Conservation (phyloP, 2,329 filamentous ascomycete genomes). For the Tricladium varicosporioides region DNA sequence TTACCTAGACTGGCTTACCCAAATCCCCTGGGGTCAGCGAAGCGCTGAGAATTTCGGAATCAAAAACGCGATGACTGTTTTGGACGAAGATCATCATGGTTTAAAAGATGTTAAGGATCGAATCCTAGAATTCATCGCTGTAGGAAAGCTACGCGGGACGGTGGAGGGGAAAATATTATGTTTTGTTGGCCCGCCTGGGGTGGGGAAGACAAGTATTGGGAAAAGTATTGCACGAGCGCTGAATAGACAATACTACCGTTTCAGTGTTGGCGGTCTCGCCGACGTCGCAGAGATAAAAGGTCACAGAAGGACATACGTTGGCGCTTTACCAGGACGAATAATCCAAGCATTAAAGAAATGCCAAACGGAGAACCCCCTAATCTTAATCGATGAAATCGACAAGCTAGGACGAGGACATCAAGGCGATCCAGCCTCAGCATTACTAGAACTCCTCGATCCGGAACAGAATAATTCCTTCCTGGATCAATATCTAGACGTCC, state of each 20-base stretch:
- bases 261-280: slow-evolving; percentile 93
- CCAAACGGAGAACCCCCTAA: slow-evolving; percentile 95
- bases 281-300: slow-evolving; percentile 99
- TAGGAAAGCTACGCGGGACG: slow-evolving; percentile 92
- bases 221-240: slow-evolving; percentile 95
- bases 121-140: slow-evolving; percentile 96
- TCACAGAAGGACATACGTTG: slow-evolving; percentile 93
- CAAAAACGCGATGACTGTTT: slow-evolving; percentile 80
- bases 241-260: slow-evolving; percentile 96
- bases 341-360: slow-evolving; percentile 99
- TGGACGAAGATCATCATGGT: slow-evolving; percentile 96
- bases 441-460: slow-evolving; percentile 90
- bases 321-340: slow-evolving; percentile 90
- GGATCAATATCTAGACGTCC: slow-evolving; percentile 98
- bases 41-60: slow-evolving; percentile 97
- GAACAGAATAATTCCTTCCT: slow-evolving; percentile 98
- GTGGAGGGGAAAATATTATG: slow-evolving; percentile 98
- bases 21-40: slow-evolving; percentile 94
- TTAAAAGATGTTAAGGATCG: slow-evolving; percentile 98
- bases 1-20: slow-evolving; percentile 97
- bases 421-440: slow-evolving; percentile 90
- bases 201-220: slow-evolving; percentile 97
- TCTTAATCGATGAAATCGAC: slow-evolving; percentile 96
- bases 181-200: slow-evolving; percentile 94
- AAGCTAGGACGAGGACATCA: slow-evolving; percentile 97